Conservation (phyloP, 2,329 filamentous ascomycete genomes). For the Venturia oleaginea region DNA sequence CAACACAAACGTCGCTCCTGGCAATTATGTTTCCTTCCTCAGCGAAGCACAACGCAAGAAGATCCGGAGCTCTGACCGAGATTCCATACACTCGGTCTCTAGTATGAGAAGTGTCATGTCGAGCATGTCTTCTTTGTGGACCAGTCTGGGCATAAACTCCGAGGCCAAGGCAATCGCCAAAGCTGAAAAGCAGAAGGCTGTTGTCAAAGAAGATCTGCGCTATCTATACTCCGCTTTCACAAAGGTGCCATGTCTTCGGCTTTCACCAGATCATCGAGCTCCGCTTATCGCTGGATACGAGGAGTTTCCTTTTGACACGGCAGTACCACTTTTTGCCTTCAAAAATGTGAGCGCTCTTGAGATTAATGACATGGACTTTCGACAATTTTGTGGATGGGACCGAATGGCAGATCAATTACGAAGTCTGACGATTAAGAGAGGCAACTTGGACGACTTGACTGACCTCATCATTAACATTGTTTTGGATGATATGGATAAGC, state of each 20-base stretch:
- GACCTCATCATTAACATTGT: slow-evolving; percentile 91
- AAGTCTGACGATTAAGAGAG: slow-evolving; percentile 80
- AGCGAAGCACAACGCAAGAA: slow-evolving; percentile 73
- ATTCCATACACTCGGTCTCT: slow-evolving; percentile 90
- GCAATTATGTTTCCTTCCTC: slow-evolving; percentile 94
- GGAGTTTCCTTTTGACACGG: slow-evolving; percentile 96
- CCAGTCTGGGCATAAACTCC: slow-evolving; percentile 61
- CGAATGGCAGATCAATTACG: slow-evolving; percentile 83
- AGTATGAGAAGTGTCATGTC: slow-evolving; percentile 97
- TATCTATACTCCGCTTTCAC: slow-evolving; percentile 98
- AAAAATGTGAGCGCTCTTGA: slow-evolving; percentile 94
- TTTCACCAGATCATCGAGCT: slow-evolving; percentile 89
- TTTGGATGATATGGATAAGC: slow-evolving; percentile 90
- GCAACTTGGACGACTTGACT: slow-evolving; percentile 77
- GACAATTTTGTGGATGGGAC: slow-evolving; percentile 97
- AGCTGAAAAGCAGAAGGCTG: slow-evolving; percentile 81
- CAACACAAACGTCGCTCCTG: slow-evolving; percentile 73
- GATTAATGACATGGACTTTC: slow-evolving; percentile 90
- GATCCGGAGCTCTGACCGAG: slow-evolving; percentile 70
- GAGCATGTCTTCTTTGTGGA: slow-evolving; percentile 89
- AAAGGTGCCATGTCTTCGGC: slow-evolving; percentile 84
- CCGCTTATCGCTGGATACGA: slow-evolving; percentile 87
- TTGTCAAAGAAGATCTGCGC: slow-evolving; percentile 77
- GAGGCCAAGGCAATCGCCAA: slow-evolving; percentile 72
- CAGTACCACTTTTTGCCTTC: slow-evolving; percentile 92